Evolutionary conservation across 2,329 filamentous ascomycete species (phyloP).

Genomic region (Xylariaceae sp.): DNA sequence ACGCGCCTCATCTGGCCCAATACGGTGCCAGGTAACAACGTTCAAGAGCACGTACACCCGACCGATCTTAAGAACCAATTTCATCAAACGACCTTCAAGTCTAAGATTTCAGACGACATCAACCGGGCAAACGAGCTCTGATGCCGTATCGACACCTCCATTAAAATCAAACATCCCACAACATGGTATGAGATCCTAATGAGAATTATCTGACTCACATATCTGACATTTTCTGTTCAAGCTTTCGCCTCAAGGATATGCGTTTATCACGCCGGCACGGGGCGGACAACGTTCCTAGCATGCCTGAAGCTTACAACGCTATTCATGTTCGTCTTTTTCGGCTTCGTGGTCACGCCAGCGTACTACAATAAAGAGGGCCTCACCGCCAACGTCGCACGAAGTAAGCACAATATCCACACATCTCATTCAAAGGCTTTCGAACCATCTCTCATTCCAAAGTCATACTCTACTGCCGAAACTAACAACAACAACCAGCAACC

Average conservation of each 20-base stretch:
- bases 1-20: slow-evolving; percentile 11
- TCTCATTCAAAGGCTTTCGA: neutral
- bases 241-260: slow-evolving; percentile 57
- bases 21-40: slow-evolving; percentile 4
- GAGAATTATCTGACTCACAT: neutral
- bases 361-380: slow-evolving; percentile 42
- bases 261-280: slow-evolving; percentile 72
- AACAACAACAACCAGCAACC: slow-evolving; percentile 43
- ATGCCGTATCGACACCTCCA: neutral
- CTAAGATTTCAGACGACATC: slow-evolving; percentile 21
- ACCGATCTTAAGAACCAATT: slow-evolving; percentile 6
- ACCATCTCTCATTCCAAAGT: slow-evolving; percentile 2
- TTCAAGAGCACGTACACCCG: slow-evolving; percentile 6
- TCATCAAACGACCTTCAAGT: slow-evolving; percentile 1
- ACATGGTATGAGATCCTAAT: slow-evolving; percentile 10
- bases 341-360: slow-evolving; percentile 58
- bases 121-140: slow-evolving; percentile 9
- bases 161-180: slow-evolving; percentile 5
- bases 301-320: slow-evolving; percentile 68
- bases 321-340: slow-evolving; percentile 64
- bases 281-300: slow-evolving; percentile 63
- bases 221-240: slow-evolving; percentile 22
- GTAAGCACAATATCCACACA: slow-evolving; percentile 17
- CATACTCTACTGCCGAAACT: neutral
- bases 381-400: slow-evolving; percentile 21